Evolutionary conservation across 192 early-diverging fungal genomes (phyloP), one percentile per base, ranked within the genome.

Genomic region (Paraglomus occultum): DNA sequence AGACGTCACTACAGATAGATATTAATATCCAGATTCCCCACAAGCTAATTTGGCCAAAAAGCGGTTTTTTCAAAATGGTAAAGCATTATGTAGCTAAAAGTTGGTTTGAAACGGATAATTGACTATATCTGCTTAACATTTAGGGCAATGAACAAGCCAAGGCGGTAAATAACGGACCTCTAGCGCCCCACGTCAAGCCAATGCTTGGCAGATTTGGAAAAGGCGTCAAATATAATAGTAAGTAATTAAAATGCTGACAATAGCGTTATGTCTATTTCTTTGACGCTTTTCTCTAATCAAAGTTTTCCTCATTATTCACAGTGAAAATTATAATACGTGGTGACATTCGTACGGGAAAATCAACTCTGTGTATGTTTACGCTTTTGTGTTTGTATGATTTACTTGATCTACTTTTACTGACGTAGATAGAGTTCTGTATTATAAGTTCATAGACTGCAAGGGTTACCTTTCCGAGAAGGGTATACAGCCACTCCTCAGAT

Each of bases 241-340:
- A 65, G 74, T 55, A 22, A 40, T 31, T 23, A 62, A 45, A 45
- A 39, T n/a, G 39, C 11, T 40, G 4, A 11, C 18, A 6, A 4
- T 20, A n/a, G n/a, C n/a, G n/a, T 8, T 53, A 22, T 72, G 8
- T 4, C 54, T 22, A 58, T 6, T 6, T 18, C 23, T 18, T 52
- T 23, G 43, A 14, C 1, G 50, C 44, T 50, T n/a, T 23, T 62
- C 59, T 18, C 3, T 71, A 4, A 22, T 47, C 49, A 9, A 43
- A 40, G 42, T 47, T n/a, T 44, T 44, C 49, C 23, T 45, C 17
- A 23, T 20, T 9, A 55, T 38, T 22, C 39, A 12, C 67, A 86
- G 84, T 86, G 84, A 86, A 86, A 71, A 76, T 86, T 50, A 73
- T 83, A 55, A 77, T 86, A 43, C 79, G 82, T 65, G 84, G 84